Percentiles rank a stretch among this genome's conserved stretches.
Evolutionary conservation across 192 early-diverging fungal genomes (phyloP).

Genomic region (Podila minutissima): DNA sequence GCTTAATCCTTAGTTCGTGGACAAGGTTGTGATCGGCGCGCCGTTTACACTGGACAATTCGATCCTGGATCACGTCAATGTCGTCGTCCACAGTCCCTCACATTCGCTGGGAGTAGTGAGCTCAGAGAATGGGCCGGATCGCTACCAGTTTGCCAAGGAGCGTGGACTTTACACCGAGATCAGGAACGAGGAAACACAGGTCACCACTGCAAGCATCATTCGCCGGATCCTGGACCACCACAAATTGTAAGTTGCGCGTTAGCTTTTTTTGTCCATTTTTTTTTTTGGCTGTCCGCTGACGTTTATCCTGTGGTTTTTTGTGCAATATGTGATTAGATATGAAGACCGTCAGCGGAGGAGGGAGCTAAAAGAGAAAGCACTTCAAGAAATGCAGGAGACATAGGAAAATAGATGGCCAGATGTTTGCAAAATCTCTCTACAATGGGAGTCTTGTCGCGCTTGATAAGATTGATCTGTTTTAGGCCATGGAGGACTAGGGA

Average conservation of each 20-base stretch:
- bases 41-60: constrained; percentile 83
- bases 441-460: too few species aligned
- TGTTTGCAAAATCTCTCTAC: too few species aligned
- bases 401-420: too few species aligned
- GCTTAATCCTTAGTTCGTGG: constrained; percentile 67
- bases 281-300: not conserved
- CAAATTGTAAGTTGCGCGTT: constrained; percentile 62
- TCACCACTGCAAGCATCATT: constrained; percentile 88
- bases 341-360: constrained; percentile 77
- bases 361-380: constrained; percentile 1
- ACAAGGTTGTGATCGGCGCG: constrained; percentile 90
- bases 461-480: too few species aligned
- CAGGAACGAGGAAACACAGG: constrained; percentile 68
- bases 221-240: constrained; percentile 84
- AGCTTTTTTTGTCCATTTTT: not conserved
- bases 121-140: constrained; percentile 70
- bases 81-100: constrained; percentile 52
- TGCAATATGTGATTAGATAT: constrained; percentile 46
- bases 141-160: constrained; percentile 83
- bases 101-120: too few species aligned
- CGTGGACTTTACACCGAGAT: constrained; percentile 82
- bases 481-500: too few species aligned
- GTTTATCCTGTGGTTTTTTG: not conserved
- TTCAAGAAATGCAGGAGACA: too few species aligned
- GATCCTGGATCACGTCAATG: constrained; percentile 71